Evolutionary conservation across 305 asterid species (phyloP).

Genomic region (Solanum hybrid): DNA sequence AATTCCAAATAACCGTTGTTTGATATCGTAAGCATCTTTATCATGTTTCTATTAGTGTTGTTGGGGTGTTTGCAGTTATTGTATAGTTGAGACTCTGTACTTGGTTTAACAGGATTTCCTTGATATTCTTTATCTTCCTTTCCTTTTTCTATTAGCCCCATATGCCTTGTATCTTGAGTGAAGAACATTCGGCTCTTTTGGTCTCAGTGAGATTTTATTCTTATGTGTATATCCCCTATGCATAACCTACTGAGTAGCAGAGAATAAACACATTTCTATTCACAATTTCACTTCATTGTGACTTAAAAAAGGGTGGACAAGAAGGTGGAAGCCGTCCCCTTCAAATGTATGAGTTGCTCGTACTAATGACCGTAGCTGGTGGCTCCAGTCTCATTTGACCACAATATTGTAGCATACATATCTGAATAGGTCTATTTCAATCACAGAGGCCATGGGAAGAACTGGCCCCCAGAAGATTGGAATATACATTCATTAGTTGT

Average conservation of each 20-base stretch:
- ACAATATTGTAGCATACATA: background rate
- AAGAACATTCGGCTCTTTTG: background rate
- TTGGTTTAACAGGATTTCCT: background rate
- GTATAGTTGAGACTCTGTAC: constrained; percentile 6
- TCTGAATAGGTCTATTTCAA: background rate
- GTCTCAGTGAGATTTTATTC: background rate
- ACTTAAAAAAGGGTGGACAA: background rate
- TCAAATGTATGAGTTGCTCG: background rate
- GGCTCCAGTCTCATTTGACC: background rate
- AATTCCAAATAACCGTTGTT: constrained; percentile 3
- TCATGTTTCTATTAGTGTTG: background rate
- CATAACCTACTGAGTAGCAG: background rate
- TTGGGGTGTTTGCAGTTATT: constrained; percentile 2
- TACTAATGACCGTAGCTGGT: background rate
- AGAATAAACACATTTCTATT: background rate
- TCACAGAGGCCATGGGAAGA: background rate
- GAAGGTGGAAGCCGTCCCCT: background rate
- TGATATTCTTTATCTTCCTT: background rate
- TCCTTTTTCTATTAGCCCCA: background rate
- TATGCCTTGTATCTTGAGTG: background rate
- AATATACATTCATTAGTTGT: background rate
- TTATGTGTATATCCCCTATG: background rate
- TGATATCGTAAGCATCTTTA: background rate
- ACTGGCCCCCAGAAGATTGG: background rate
- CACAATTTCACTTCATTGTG: background rate